Evolutionary conservation across 176 grass and related monocot species (phyloP).

Genomic region (Rhynchospora pubera): DNA sequence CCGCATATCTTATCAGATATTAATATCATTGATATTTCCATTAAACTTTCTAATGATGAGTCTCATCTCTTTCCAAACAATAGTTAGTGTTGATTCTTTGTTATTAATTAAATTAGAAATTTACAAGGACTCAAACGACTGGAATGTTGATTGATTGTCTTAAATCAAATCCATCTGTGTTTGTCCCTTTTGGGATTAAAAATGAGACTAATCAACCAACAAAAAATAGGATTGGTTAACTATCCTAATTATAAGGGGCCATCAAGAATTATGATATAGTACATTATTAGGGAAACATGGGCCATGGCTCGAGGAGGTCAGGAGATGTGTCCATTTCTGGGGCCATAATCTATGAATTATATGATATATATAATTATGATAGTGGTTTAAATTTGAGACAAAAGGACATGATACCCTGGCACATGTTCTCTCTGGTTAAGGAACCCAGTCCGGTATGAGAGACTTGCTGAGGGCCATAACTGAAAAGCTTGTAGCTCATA

Average conservation of each 20-base stretch:
- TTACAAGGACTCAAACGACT: not conserved
- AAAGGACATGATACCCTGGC: not conserved
- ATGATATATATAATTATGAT: not conserved
- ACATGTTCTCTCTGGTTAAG: constrained; percentile 5
- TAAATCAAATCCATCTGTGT: not conserved
- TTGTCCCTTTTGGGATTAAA: not conserved
- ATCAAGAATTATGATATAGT: not conserved
- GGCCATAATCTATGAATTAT: not conserved
- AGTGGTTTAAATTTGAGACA: constrained; percentile 3
- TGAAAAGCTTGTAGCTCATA: not conserved
- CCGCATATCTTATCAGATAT: too few species aligned
- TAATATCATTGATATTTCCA: too few species aligned
- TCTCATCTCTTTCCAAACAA: too few species aligned
- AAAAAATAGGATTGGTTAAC: not conserved
- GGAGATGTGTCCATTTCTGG: constrained; percentile 11
- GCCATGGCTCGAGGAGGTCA: not conserved
- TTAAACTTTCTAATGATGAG: too few species aligned
- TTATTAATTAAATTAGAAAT: not conserved
- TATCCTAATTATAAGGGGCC: not conserved
- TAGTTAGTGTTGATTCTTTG: too few species aligned
- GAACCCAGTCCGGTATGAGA: not conserved
- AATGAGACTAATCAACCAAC: not conserved
- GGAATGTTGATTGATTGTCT: not conserved
- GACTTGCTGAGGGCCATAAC: too few species aligned
- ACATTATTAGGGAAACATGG: not conserved